Base-by-base conservation (phyloP, 768 basidiomycete genomes). In the Kwoniella pini region DNA sequence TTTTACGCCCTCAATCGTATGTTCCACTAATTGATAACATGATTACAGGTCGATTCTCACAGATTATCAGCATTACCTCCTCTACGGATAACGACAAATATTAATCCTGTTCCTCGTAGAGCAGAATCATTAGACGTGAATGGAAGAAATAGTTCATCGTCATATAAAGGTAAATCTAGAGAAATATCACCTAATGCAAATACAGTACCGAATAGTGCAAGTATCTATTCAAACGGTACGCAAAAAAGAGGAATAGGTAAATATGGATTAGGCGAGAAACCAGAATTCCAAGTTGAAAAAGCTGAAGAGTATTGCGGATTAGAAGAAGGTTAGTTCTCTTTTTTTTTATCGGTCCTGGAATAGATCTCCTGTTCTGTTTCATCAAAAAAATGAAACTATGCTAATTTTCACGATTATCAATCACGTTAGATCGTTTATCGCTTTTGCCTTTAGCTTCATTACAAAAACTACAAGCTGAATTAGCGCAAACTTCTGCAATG, bases 231-330 rank as follows among this genome's bases (percentile, higher is more conserved):
- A 11, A 50, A 57, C 19, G 65, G 56, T 33, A 57, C 6, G 21
- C 33, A 36, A 15, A 43, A n/a, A 5, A 26, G 42, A 22, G 61
- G 49, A 46, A 62, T 31, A 27, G 62, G 57, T 36, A 68, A 60
- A 53, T 72, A 84, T 40, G 82, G 82, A 31, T 84, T 95, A 58
- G 93, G 93, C 3, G 84, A 85, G 6, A 87, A 85, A 67, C 93
- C 93, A 27, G 84, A 84, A 46, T 79, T 95, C 2, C 86, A 95
- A 71, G 79, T 82, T 55, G 80, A 77, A 46, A 87, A 83, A 68
- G 87, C 92, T 50, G 82, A 84, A 31, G 82, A 83, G 59, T 77
- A 94, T 33, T 81, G 95, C 39, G 83, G 82, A 3, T 79, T 89
- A 13, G 84, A 86, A 68, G 75, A 84, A 74, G 89, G 92, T 91